Conservation (phyloP, 73 alveolate genomes). For the Urostyla sp. region DNA sequence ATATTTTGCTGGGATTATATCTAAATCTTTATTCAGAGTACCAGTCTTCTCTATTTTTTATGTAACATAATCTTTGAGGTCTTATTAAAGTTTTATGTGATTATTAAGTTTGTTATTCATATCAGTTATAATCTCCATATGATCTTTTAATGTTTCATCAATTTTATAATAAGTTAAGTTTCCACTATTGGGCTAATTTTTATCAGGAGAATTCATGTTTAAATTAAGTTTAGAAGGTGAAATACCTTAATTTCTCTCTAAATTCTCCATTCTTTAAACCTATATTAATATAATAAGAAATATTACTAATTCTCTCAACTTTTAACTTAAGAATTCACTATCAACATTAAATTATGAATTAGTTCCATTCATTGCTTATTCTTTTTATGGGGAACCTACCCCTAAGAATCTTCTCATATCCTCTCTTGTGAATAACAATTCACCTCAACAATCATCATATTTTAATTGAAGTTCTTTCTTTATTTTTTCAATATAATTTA, state of each 20-base stretch:
- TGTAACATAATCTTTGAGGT: not conserved
- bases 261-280: conserved; percentile 23
- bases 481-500: conserved; percentile 37
- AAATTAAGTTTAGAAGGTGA: too few species aligned
- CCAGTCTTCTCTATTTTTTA: conserved; percentile 36
- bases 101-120: conserved; percentile 46
- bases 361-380: conserved; percentile 30
- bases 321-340: conserved; percentile 34
- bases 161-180: too few species aligned
- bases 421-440: conserved; percentile 12
- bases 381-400: conserved; percentile 34
- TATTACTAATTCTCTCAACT: conserved; percentile 2
- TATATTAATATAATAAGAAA: not conserved
- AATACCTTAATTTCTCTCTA: conserved; percentile 34
- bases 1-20: conserved; percentile 15
- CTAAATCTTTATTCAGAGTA: conserved; percentile 6
- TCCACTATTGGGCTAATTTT: too few species aligned
- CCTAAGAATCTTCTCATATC: conserved; percentile 45
- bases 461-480: conserved; percentile 20
- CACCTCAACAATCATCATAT: conserved; percentile 14
- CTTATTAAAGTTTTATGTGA: conserved; percentile 28
- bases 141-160: conserved; percentile 42
- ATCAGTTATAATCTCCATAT: conserved; percentile 25
- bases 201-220: too few species aligned
- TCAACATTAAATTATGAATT: not conserved